These are phyloP conservation scores for Thyridium curvatum DNA, from an alignment of 2,329 filamentous ascomycete genomes.

Conservation along the genomic window DNA sequence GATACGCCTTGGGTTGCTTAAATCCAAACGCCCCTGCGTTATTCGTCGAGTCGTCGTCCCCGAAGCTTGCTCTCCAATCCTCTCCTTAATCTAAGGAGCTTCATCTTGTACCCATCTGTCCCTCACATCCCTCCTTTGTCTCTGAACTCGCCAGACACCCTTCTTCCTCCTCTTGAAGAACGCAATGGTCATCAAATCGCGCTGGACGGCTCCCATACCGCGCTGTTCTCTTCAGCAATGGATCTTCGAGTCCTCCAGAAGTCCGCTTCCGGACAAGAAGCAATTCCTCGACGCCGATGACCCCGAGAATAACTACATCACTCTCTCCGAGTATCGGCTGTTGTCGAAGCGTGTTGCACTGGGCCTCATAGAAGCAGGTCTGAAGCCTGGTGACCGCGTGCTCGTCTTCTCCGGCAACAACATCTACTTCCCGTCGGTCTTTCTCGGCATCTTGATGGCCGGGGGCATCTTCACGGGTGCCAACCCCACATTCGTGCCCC, in stretches of 20 bases:
- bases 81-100: too few species aligned
- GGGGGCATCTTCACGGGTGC: slow-evolving; percentile 69
- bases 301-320: slow-evolving; percentile 62
- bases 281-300: slow-evolving; percentile 58
- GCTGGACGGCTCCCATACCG: slow-evolving; percentile 37
- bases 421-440: slow-evolving; percentile 63
- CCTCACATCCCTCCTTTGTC: too few species aligned
- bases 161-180: background rate
- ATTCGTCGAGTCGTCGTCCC: too few species aligned
- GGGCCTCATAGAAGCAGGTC: slow-evolving; percentile 57
- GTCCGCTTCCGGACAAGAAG: slow-evolving; percentile 33
- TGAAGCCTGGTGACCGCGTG: slow-evolving; percentile 63
- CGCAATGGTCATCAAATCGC: slow-evolving; percentile 40
- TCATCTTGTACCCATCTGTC: too few species aligned
- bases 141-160: too few species aligned
- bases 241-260: slow-evolving; percentile 44
- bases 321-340: slow-evolving; percentile 56
- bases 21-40: too few species aligned
- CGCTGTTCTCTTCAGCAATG: slow-evolving; percentile 47
- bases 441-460: slow-evolving; percentile 71
- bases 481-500: slow-evolving; percentile 42
- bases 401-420: slow-evolving; percentile 69
- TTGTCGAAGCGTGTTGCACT: slow-evolving; percentile 68
- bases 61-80: too few species aligned
- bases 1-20: too few species aligned